Percentiles rank a stretch among this genome's conserved stretches.
These are phyloP conservation scores for Ophiostoma sp. DNA, from an alignment of 2,329 filamentous ascomycete genomes.

Conservation along the genomic window DNA sequence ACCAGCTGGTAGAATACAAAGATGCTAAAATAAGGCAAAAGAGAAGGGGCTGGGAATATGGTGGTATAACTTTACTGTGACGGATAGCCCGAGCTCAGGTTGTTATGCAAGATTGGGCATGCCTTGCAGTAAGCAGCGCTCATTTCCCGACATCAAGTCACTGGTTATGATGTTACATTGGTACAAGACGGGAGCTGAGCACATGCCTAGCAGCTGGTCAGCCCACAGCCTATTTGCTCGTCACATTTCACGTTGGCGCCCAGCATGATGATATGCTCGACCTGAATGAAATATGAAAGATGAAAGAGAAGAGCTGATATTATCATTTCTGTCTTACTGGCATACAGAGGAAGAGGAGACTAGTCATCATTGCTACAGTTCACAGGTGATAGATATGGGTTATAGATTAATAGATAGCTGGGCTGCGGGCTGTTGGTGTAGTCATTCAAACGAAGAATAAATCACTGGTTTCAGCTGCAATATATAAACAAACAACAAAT, in stretches of 20 bases:
- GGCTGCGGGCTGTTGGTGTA: too few species aligned
- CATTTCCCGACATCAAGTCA: conserved; percentile 2
- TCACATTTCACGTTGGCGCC: not conserved
- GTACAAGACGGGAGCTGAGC: not conserved
- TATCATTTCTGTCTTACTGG: too few species aligned
- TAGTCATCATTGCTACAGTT: too few species aligned
- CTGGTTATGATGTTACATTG: conserved; percentile 11
- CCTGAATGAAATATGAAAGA: too few species aligned
- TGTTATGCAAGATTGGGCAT: conserved; percentile 9
- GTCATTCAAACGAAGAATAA: too few species aligned
- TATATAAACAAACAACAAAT: not conserved
- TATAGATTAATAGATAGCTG: too few species aligned
- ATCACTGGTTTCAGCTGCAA: too few species aligned
- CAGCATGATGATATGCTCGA: too few species aligned
- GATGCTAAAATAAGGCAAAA: not conserved
- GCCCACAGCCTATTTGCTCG: not conserved
- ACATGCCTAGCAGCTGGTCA: not conserved
- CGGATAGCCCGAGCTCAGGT: not conserved
- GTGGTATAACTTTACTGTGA: not conserved
- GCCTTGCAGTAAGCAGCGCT: not conserved
- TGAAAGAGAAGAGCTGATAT: too few species aligned
- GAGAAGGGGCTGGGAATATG: not conserved
- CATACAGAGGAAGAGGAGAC: too few species aligned
- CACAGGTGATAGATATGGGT: too few species aligned
- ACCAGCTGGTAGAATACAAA: not conserved